These are phyloP conservation scores for Quillaja saponaria DNA, from an alignment of 306 rosid species.

Conservation along the genomic window DNA sequence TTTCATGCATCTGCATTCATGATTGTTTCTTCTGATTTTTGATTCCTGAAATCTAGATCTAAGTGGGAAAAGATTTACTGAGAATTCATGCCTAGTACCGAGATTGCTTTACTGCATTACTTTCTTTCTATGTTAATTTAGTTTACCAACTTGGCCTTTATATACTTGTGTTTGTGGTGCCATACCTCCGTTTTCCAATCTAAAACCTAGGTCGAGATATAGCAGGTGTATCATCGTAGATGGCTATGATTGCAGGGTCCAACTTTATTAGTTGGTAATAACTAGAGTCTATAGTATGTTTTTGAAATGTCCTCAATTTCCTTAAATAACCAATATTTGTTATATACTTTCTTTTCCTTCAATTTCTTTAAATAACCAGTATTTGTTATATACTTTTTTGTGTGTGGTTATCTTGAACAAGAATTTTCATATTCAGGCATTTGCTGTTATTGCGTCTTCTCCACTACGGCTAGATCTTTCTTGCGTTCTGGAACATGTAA, in stretches of 20 bases:
- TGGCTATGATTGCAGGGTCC: constrained; percentile 7
- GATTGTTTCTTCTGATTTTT: constrained; percentile 24
- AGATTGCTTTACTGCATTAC: background rate
- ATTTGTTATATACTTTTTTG: background rate
- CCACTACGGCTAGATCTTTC: constrained; percentile 84
- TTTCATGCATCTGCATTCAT: background rate
- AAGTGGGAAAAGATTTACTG: constrained; percentile 4
- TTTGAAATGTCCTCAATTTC: no score
- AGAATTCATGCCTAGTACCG: constrained; percentile 1
- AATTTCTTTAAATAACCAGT: no score
- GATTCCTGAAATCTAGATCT: constrained; percentile 6
- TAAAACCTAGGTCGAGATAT: background rate
- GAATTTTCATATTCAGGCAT: constrained; percentile 61
- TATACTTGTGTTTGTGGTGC: background rate
- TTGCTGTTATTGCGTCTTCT: constrained; percentile 93
- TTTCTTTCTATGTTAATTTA: constrained; percentile 11
- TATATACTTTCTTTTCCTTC: background rate
- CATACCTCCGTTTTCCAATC: constrained; percentile 2
- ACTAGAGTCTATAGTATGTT: no score
- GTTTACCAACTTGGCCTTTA: background rate
- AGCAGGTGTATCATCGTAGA: constrained; percentile 13
- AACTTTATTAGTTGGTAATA: background rate
- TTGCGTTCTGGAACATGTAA: constrained; percentile 88
- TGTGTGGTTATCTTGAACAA: constrained; percentile 23
- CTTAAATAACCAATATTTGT: no score